Evolutionary conservation across 768 basidiomycete genomes (phyloP), one percentile per base, ranked within the genome.

Genomic region (Podaxis rugospora): DNA sequence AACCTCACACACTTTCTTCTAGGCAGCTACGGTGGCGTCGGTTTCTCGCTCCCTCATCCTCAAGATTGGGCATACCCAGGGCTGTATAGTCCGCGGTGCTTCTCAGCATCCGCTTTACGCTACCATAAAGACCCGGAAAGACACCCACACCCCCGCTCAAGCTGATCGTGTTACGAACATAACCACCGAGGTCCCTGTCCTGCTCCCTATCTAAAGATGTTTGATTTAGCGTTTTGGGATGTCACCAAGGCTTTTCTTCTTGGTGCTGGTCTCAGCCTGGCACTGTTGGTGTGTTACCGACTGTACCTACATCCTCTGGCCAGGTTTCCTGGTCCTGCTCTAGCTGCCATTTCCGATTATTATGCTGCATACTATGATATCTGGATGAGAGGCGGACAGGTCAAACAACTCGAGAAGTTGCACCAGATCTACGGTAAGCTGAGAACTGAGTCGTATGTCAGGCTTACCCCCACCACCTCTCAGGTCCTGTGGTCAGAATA

Each of bases 401-500:
- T 72, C 9, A 64, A 65, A 35, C 71, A 75, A 1, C 64, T 75
- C 5, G 64, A 68, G 51, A 51, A 46, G 4, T 56, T 74, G 13
- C 74, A 74, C 54, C 49, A 64, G 28, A 53, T 21, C 36, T 67
- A 76, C 58, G 66, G 73, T 72, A 47, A 35, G 59, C 56, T 5
- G 16, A 9, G 7, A 49, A 21, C 11, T 11, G 21, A 10, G 25
- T 50, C 21, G 35, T 14, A 56, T 21, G 59, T 54, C 39, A 51
- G 42, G 25, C 49, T 10, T 56, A 16, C 10, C 47, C 25, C 25
- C 23, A 32, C 27, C 46, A 40, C 14, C 46, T n/a, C n/a, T 14
- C 42, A 76, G 75, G 76, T 4, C 69, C 73, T 35, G 71, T 78
- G 2, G 71, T 77, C 25, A 63, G 77, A 46, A 66, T 77, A 28